phyloP scores from a whole-genome alignment of 2,329 filamentous ascomycete genomes.

The Xylaria hypoxylon region DNA sequence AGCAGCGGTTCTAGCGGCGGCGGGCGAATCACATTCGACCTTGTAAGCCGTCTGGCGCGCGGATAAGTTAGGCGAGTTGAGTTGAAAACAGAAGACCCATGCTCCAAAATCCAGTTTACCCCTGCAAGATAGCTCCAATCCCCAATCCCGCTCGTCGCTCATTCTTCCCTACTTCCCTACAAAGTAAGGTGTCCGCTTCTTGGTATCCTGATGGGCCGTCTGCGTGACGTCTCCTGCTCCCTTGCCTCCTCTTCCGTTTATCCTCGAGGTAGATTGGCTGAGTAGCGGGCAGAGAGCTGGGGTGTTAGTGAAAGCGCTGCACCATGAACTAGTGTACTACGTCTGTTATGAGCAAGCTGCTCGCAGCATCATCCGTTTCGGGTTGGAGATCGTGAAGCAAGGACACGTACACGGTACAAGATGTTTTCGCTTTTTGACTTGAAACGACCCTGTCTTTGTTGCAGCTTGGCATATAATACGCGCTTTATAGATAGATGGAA shows the following conservation, averaged over 20 bases:
- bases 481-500: slow-evolving; percentile 27
- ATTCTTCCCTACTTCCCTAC: slow-evolving; percentile 12
- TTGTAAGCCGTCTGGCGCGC: slow-evolving; percentile 47
- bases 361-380: slow-evolving; percentile 27
- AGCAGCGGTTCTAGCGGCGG: slow-evolving; percentile 43
- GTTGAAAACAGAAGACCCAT: slow-evolving; percentile 33
- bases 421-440: slow-evolving; percentile 25
- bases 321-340: slow-evolving; percentile 3
- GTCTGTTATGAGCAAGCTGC: slow-evolving; percentile 19
- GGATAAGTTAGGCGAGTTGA: slow-evolving; percentile 39
- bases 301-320: slow-evolving; percentile 1
- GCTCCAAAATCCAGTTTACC: slow-evolving; percentile 22
- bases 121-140: slow-evolving; percentile 33
- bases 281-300: slow-evolving; percentile 6
- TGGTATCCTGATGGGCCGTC: slow-evolving; percentile 20
- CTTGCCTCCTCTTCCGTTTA: slow-evolving; percentile 3
- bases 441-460: slow-evolving; percentile 30
- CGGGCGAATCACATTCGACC: slow-evolving; percentile 42
- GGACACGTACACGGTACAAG: slow-evolving; percentile 12
- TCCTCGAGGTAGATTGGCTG: slow-evolving; percentile 5
- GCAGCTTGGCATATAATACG: slow-evolving; percentile 31
- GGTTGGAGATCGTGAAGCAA: slow-evolving; percentile 14
- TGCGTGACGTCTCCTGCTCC: slow-evolving; percentile 11
- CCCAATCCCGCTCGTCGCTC: slow-evolving; percentile 24
- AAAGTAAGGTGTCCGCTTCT: slow-evolving; percentile 18